phyloP scores from a whole-genome alignment of 2,329 filamentous ascomycete species.

The Aspergillus fructus region DNA sequence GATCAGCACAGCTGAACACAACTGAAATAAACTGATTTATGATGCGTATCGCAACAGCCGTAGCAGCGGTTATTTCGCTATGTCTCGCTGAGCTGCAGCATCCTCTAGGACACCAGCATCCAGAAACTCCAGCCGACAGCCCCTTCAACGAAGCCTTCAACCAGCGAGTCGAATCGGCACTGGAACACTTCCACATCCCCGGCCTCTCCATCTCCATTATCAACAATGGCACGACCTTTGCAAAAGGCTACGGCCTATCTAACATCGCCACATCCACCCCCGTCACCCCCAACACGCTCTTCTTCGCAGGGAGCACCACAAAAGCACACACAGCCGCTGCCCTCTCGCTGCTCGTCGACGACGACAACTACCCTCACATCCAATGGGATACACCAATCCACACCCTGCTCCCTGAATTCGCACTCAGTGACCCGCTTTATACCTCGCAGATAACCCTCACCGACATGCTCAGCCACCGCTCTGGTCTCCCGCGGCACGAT shows the following conservation, averaged over 20 bases:
- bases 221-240: no score
- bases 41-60: no score
- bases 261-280: constrained; percentile 33
- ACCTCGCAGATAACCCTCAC: constrained; percentile 28
- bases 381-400: constrained; percentile 37
- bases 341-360: constrained; percentile 43
- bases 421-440: constrained; percentile 21
- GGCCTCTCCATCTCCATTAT: no score
- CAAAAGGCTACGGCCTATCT: constrained; percentile 37
- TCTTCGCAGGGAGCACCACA: constrained; percentile 56
- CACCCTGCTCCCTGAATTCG: constrained; percentile 33
- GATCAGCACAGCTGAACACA: constrained; percentile 20
- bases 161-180: no score
- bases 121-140: no score
- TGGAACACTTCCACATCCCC: no score
- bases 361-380: constrained; percentile 26
- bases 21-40: no score
- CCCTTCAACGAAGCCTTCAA: no score
- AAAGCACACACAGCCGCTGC: constrained; percentile 56
- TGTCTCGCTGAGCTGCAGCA: no score
- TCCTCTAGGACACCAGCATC: no score
- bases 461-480: constrained; percentile 32
- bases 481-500: constrained; percentile 29
- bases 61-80: no score
- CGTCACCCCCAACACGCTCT: constrained; percentile 52